Evolutionary conservation across 1,284 basidiomycete genomes (phyloP).

Genomic region (Tausonia pullulans): DNA sequence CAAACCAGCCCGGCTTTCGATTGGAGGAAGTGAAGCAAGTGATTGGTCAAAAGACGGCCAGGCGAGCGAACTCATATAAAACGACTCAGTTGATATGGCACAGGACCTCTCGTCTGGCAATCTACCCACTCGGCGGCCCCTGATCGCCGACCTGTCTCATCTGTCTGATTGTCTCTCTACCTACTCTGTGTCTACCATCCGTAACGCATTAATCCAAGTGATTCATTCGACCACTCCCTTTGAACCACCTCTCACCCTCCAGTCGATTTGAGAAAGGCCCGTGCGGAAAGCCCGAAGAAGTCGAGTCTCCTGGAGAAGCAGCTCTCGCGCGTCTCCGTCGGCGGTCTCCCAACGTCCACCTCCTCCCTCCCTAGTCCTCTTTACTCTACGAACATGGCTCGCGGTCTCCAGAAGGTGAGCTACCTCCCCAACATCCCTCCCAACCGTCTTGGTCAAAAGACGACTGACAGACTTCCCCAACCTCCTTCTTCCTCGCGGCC

Average conservation of each 20-base stretch:
- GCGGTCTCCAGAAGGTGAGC: slow-evolving; percentile 1
- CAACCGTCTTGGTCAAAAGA: neutral
- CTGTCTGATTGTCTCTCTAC: neutral
- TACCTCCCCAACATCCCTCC: neutral
- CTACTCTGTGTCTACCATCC: neutral
- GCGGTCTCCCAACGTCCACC: neutral
- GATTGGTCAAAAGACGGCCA: no score
- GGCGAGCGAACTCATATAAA: no score
- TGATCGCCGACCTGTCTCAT: neutral
- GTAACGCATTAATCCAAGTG: neutral
- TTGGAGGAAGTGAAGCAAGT: neutral
- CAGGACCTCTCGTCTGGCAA: no score
- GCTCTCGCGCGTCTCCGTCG: neutral
- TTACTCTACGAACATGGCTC: slow-evolving; percentile 2
- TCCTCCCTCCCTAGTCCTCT: neutral
- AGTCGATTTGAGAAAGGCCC: no score
- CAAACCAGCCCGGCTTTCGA: neutral
- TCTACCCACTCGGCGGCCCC: no score
- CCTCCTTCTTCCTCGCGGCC: no score
- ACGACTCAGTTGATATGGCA: no score
- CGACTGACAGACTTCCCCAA: neutral
- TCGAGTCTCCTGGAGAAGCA: neutral
- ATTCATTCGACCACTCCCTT: neutral
- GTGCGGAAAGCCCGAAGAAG: no score
- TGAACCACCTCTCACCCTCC: neutral